These are phyloP conservation scores for Penicillium sclerotigenum DNA, from an alignment of 2,329 filamentous ascomycete genomes.

Conservation along the genomic window DNA sequence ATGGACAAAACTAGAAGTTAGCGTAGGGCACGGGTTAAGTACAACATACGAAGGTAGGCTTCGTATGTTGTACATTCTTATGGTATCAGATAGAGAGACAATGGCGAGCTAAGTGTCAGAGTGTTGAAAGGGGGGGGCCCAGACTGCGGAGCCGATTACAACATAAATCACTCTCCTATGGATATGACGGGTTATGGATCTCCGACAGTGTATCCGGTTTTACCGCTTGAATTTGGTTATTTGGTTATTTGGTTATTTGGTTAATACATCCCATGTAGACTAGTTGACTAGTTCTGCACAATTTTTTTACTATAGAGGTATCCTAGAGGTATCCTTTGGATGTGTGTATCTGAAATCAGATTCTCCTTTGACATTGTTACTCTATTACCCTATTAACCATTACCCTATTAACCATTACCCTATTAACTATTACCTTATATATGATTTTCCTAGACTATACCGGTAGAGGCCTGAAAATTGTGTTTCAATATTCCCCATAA, in stretches of 20 bases:
- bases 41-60: too few relatives aligned
- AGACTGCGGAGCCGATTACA: constrained; percentile 2
- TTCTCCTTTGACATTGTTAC: too few relatives aligned
- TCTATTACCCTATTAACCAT: too few relatives aligned
- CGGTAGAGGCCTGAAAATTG: neutral
- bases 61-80: too few relatives aligned
- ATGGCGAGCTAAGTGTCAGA: constrained; percentile 12
- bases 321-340: too few relatives aligned
- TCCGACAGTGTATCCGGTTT: constrained; percentile 16
- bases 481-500: neutral
- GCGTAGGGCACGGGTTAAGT: constrained; percentile 11
- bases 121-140: constrained; percentile 7
- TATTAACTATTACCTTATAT: too few relatives aligned
- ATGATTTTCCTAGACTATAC: too few relatives aligned
- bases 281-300: too few relatives aligned
- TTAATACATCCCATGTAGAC: too few relatives aligned
- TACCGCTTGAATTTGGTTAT: neutral
- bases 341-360: neutral
- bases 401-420: too few relatives aligned
- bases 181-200: constrained; percentile 20
- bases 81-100: constrained; percentile 19
- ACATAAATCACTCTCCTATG: constrained; percentile 7
- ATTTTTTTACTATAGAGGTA: too few relatives aligned
- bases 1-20: neutral
- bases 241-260: too few relatives aligned